phyloP scores from a whole-genome alignment of 257 asterid species.

The Forsythia viridissima region DNA sequence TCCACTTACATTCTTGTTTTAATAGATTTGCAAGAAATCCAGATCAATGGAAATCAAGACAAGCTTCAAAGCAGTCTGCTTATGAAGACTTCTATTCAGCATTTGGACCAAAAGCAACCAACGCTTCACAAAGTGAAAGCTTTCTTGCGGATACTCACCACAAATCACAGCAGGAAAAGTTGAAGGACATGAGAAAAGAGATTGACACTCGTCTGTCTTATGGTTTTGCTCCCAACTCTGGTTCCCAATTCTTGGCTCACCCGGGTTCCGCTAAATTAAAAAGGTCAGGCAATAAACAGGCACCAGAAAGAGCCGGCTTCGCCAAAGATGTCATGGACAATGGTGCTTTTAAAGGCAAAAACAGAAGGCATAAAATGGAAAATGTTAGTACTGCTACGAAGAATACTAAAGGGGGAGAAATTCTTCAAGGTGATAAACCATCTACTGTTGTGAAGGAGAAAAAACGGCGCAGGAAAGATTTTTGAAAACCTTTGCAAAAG shows the following conservation, averaged over 20 bases:
- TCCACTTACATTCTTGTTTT: conserved; percentile 9
- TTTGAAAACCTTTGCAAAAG: conserved; percentile 30
- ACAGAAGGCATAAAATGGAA: conserved; percentile 37
- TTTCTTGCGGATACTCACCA: conserved; percentile 55
- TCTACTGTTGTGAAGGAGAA: conserved; percentile 33
- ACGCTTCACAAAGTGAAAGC: conserved; percentile 48
- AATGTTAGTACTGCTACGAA: conserved; percentile 13
- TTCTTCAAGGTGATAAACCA: conserved; percentile 17
- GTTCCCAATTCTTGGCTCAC: conserved; percentile 71
- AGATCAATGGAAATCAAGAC: conserved; percentile 87
- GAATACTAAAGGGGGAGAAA: conserved; percentile 23
- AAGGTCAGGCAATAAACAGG: conserved; percentile 41
- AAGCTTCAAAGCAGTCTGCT: conserved; percentile 64
- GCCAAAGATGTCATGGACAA: conserved; percentile 20
- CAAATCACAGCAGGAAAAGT: conserved; percentile 61
- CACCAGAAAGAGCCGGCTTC: conserved; percentile 36
- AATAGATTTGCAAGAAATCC: conserved; percentile 67
- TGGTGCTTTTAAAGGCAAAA: conserved; percentile 28
- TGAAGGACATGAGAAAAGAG: conserved; percentile 77
- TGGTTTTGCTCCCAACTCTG: conserved; percentile 34
- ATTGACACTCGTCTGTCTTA: conserved; percentile 56
- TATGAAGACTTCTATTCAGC: conserved; percentile 67
- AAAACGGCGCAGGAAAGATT: conserved; percentile 34
- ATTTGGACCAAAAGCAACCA: conserved; percentile 65
- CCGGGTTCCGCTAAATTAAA: conserved; percentile 47